These are phyloP conservation scores for Agaricus sinodeliciosus DNA, from an alignment of 768 basidiomycete genomes.

Conservation along the genomic window DNA sequence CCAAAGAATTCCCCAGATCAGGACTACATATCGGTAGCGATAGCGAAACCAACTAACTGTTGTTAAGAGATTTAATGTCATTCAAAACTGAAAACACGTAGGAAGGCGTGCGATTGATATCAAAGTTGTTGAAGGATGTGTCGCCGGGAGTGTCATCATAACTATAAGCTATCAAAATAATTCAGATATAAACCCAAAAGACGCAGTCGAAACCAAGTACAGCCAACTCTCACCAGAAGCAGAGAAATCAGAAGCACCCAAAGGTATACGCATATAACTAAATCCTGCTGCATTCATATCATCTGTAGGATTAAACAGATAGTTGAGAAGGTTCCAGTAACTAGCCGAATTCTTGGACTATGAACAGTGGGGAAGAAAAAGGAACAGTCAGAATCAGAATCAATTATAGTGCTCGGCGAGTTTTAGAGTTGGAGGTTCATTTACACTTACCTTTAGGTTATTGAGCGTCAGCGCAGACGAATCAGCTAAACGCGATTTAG, in stretches of 20 bases:
- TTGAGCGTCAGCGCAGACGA: slow-evolving; percentile 55
- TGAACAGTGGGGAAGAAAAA: slow-evolving; percentile 20
- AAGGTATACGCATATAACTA: slow-evolving; percentile 56
- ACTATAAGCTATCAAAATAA: slow-evolving; percentile 41
- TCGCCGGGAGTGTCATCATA: slow-evolving; percentile 54
- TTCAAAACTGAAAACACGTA: slow-evolving; percentile 52
- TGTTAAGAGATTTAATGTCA: slow-evolving; percentile 57
- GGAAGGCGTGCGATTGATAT: slow-evolving; percentile 46
- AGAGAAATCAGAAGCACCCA: slow-evolving; percentile 70
- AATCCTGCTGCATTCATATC: slow-evolving; percentile 56
- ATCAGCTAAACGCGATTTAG: slow-evolving; percentile 40
- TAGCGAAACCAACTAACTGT: slow-evolving; percentile 17
- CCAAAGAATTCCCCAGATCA: neutral
- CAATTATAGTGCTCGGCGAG: neutral
- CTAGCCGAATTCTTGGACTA: slow-evolving; percentile 41
- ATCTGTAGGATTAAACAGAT: slow-evolving; percentile 56
- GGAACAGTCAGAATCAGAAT: neutral
- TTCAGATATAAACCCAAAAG: neutral
- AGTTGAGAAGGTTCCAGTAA: slow-evolving; percentile 50
- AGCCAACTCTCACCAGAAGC: slow-evolving; percentile 30
- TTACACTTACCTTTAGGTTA: slow-evolving; percentile 46
- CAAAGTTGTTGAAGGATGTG: slow-evolving; percentile 46
- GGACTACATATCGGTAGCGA: neutral
- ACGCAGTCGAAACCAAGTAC: neutral
- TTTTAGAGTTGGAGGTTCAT: neutral